Base-by-base conservation (phyloP, 1,284 basidiomycete species). In the Stereum hirsutum region DNA sequence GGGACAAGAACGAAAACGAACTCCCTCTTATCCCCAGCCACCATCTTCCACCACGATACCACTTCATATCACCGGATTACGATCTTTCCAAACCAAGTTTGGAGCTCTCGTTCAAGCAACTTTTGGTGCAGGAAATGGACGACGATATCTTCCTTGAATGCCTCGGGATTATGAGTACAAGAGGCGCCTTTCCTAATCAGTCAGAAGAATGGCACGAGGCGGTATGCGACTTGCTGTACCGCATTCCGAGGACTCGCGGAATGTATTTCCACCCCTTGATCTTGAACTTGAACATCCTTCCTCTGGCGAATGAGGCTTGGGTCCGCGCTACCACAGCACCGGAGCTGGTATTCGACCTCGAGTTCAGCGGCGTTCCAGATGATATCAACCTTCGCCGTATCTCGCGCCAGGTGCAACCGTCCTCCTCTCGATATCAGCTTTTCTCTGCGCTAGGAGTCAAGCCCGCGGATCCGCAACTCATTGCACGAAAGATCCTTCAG, bases 61-160 rank as follows among this genome's bases (percentile, higher is more conserved):
- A 19, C 28, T 46, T 49, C 21, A 41, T 49, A 15, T 49, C 48
- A 5, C 12, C 24, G 11, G 48, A 49, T 17, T 49, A 49, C 21
- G 39, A 46, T 24, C 5, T 23, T 15, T 12, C 21, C 15, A n/a
- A n/a, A n/a, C n/a, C n/a, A n/a, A 6, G 20, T 8, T 39, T 46
- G 23, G 20, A 11, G 8, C 26, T 26, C 8, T 14, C 37, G 10
- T 45, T 49, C 23, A 23, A 19, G 3, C 48, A 39, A 12, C 40
- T 52, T 10, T 48, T 46, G 6, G 46, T 53, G 21, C 31, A 46
- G 24, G 42, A 42, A 14, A 48, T 52, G 52, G 39, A 41, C 6
- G 24, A 35, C 8, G 28, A 41, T 10, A 38, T 46, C 33, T 48
- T 52, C 19, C 38, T 52, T 17, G 14, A 11, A 0, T 43, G 48